phyloP scores from a whole-genome alignment of 257 asterid species.

The Striga asiatica region DNA sequence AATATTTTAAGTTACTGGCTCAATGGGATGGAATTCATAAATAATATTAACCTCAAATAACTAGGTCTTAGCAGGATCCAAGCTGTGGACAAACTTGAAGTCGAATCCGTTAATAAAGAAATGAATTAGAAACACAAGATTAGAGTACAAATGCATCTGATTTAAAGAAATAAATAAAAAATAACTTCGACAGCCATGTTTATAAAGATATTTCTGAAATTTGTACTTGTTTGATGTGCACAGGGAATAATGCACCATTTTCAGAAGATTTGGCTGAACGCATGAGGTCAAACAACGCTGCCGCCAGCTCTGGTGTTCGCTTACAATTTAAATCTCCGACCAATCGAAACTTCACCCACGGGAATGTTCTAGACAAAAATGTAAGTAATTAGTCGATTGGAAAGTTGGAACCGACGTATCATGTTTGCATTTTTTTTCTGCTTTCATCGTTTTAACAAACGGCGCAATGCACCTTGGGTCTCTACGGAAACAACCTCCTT shows the following conservation, averaged over 20 bases:
- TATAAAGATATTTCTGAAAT: slow-evolving; percentile 12
- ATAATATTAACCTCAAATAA: neutral
- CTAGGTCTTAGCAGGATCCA: neutral
- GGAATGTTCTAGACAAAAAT: slow-evolving; percentile 52
- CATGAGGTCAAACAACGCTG: slow-evolving; percentile 39
- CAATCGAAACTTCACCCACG: slow-evolving; percentile 43
- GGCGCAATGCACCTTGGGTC: too few relatives aligned
- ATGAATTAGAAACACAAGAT: neutral
- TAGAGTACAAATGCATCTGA: neutral
- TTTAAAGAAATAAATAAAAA: neutral
- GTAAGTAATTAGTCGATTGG: slow-evolving; percentile 28
- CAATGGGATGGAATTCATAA: slow-evolving; percentile 1
- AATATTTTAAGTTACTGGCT: neutral
- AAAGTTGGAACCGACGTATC: neutral
- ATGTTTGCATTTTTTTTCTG: neutral
- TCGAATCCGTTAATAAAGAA: neutral
- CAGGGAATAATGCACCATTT: slow-evolving; percentile 42
- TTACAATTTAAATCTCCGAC: slow-evolving; percentile 68
- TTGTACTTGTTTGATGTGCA: slow-evolving; percentile 17
- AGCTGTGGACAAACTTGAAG: slow-evolving; percentile 5
- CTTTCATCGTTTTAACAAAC: neutral
- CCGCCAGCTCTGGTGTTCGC: slow-evolving; percentile 50
- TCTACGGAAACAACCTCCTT: too few relatives aligned
- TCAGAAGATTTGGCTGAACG: slow-evolving; percentile 54
- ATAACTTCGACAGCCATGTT: neutral